Base-by-base conservation (phyloP, 1,284 basidiomycete species). In the Pholiota adiposa region DNA sequence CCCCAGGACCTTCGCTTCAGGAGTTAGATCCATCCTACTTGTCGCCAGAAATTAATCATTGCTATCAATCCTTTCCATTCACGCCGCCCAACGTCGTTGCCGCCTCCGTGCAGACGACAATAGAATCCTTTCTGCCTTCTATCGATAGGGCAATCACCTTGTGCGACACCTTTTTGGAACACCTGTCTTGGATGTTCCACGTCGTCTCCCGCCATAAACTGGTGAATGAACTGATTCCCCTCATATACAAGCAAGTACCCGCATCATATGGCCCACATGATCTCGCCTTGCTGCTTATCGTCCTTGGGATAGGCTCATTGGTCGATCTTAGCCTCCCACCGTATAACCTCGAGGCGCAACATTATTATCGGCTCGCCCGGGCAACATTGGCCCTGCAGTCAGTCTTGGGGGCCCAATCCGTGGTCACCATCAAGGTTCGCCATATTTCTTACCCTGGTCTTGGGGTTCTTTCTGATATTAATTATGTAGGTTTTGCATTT, bases 171-270 rank as follows among this genome's bases (percentile, higher is more conserved):
- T 83, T 83, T 65, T 69, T 83, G 43, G 76, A 83, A 60, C 77
- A 83, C 63, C 71, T 81, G 34, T 80, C 83, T 7, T 85, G 83
- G 84, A 80, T 84, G 79, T 83, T 82, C 63, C 72, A 76, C 57
- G 77, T 83, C 57, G 78, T 82, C 38, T 77, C 80, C 40, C 75
- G 79, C 12, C 76, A 76, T 56, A 73, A 81, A 54, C 64, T 83
- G 44, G 67, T 80, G 2, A 71, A 75, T 43, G 77, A 80, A 54
- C 74, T 84, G 43, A 78, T 83, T 46, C 80, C 81, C 4, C 65
- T 71, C 29, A 68, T 84, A 27, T 83, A 84, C 68, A 75, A 77
- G 62, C 69, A 72, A 63, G 59, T 43, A 23, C 59, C 56, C 25
- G 56, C 59, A 16, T 55, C 69, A 1, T 81, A 79, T 67, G 78